Conservation (phyloP, 2,329 filamentous ascomycete genomes). For the Sclerotinia minor region DNA sequence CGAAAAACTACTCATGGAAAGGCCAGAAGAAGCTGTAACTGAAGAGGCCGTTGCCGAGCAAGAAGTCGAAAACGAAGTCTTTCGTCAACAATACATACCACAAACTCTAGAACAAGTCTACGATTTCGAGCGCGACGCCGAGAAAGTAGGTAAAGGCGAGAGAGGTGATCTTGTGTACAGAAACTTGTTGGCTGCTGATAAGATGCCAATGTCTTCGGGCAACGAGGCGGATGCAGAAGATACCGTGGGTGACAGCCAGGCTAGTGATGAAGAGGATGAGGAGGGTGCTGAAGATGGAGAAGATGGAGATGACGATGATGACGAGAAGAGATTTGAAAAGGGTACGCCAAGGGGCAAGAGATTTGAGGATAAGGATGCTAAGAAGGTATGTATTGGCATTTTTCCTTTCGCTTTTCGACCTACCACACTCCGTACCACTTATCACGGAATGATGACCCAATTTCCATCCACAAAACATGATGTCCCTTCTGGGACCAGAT, state of each 20-base stretch:
- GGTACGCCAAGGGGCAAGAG: slow-evolving; percentile 74
- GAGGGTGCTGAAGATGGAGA: slow-evolving; percentile 41
- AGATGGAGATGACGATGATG: slow-evolving; percentile 45
- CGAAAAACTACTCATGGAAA: slow-evolving; percentile 64
- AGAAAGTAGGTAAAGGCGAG: slow-evolving; percentile 71
- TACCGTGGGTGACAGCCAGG: slow-evolving; percentile 44
- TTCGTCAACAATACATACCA: slow-evolving; percentile 93
- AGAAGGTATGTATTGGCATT: slow-evolving; percentile 56
- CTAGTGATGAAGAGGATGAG: slow-evolving; percentile 46
- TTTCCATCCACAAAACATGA: slow-evolving; percentile 24
- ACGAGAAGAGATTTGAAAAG: slow-evolving; percentile 61
- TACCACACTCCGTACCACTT: slow-evolving; percentile 34
- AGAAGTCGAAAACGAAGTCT: slow-evolving; percentile 86
- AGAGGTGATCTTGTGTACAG: slow-evolving; percentile 81
- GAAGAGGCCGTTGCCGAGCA: slow-evolving; percentile 55
- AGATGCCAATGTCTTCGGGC: slow-evolving; percentile 48
- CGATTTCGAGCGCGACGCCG: slow-evolving; percentile 87
- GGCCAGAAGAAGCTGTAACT: slow-evolving; percentile 56
- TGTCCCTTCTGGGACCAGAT: slow-evolving; percentile 19
- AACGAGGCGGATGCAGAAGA: slow-evolving; percentile 46
- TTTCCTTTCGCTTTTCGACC: slow-evolving; percentile 15
- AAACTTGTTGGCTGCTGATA: slow-evolving; percentile 71
- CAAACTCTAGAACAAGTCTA: slow-evolving; percentile 96
- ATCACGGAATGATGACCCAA: slow-evolving; percentile 18
- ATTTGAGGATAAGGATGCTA: slow-evolving; percentile 88